Percentiles rank a stretch among this genome's conserved stretches.
These are phyloP conservation scores for Arachis monticola DNA, from an alignment of 331 rosid genomes.

Conservation along the genomic window DNA sequence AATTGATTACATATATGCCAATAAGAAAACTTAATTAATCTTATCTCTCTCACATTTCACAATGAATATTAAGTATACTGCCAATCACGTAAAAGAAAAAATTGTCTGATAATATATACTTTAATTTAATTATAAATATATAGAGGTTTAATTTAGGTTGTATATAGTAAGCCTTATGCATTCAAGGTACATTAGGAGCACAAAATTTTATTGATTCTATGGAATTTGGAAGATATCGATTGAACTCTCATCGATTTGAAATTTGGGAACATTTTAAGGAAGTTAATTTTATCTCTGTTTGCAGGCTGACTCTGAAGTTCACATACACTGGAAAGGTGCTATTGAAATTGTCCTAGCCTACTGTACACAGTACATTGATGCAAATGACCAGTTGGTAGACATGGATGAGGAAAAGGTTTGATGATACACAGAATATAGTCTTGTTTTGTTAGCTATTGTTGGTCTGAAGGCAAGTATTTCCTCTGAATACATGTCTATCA, in stretches of 20 bases:
- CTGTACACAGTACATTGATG: too few species aligned
- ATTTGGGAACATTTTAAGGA: slow-evolving; percentile 14
- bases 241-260: background rate
- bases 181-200: slow-evolving; percentile 17
- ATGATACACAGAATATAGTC: slow-evolving; percentile 75
- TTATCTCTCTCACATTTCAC: too few species aligned
- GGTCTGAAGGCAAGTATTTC: slow-evolving; percentile 74
- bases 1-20: too few species aligned
- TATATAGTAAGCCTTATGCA: background rate
- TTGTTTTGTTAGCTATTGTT: slow-evolving; percentile 87
- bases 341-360: too few species aligned
- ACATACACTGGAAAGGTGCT: too few species aligned
- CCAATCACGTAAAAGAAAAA: too few species aligned
- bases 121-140: too few species aligned
- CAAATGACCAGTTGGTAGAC: too few species aligned
- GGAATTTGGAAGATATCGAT: background rate
- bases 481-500: slow-evolving; percentile 9
- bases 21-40: too few species aligned
- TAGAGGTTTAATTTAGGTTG: too few species aligned
- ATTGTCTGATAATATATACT: too few species aligned
- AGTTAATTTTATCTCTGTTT: slow-evolving; percentile 16
- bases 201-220: slow-evolving; percentile 8
- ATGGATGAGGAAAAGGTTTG: slow-evolving; percentile 19
- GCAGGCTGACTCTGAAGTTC: slow-evolving; percentile 65
- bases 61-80: too few species aligned